A percentile compares a stretch with the other conserved stretches of the same genome.
These are phyloP conservation scores for Paxillus rubicundulus DNA, from an alignment of 768 basidiomycete genomes.

Conservation along the genomic window DNA sequence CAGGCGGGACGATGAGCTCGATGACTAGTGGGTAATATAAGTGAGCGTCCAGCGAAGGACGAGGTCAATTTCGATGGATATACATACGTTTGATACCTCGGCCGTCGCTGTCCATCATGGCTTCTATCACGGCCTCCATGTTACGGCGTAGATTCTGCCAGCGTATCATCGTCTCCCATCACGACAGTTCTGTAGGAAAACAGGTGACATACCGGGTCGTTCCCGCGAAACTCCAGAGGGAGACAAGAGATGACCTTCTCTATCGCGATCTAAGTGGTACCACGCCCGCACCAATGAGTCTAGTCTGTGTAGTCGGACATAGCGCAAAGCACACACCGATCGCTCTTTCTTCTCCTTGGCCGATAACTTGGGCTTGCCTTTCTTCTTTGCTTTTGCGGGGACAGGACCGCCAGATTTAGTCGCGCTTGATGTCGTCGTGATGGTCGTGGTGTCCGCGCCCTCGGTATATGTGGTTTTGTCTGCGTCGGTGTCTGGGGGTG, in stretches of 20 bases:
- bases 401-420: slow-evolving; percentile 32
- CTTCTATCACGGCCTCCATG: slow-evolving; percentile 79
- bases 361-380: slow-evolving; percentile 64
- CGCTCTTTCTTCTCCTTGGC: slow-evolving; percentile 85
- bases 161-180: not conserved
- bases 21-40: slow-evolving; percentile 48
- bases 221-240: slow-evolving; percentile 89
- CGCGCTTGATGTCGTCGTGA: slow-evolving; percentile 33
- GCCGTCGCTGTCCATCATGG: slow-evolving; percentile 61
- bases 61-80: slow-evolving; percentile 26
- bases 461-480: slow-evolving; percentile 33
- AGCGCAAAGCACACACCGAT: slow-evolving; percentile 44
- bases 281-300: not conserved
- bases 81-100: slow-evolving; percentile 56
- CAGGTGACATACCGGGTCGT: slow-evolving; percentile 65
- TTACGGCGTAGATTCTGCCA: slow-evolving; percentile 66
- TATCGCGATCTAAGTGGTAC: slow-evolving; percentile 45
- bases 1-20: slow-evolving; percentile 75
- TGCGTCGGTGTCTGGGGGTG: slow-evolving; percentile 20
- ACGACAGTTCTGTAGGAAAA: not conserved
- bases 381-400: slow-evolving; percentile 49
- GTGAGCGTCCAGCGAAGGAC: not conserved
- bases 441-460: slow-evolving; percentile 25
- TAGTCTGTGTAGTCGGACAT: not conserved
- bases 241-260: slow-evolving; percentile 73